Conservation (phyloP, 345 rosid species). For the Turnera subulata region DNA sequence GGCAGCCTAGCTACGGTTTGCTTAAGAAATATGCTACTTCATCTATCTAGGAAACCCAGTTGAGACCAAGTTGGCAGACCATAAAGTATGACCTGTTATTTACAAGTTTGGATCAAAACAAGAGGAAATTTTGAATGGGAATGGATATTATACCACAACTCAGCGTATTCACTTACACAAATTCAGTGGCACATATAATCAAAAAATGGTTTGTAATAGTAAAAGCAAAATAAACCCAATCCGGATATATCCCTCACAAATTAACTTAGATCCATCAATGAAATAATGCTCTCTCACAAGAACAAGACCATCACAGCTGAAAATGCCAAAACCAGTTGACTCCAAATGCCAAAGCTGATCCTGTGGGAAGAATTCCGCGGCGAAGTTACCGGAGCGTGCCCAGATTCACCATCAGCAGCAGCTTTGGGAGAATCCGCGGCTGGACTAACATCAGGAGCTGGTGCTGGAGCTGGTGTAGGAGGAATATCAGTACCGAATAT, state of each 20-base stretch:
- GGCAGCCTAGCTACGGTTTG: too few species aligned
- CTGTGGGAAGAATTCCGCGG: slow-evolving; percentile 39
- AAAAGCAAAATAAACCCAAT: slow-evolving; percentile 9
- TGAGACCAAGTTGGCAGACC: too few species aligned
- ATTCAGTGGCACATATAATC: slow-evolving; percentile 10
- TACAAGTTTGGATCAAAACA: too few species aligned
- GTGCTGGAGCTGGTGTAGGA: slow-evolving; percentile 84
- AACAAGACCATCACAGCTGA: slow-evolving; percentile 44
- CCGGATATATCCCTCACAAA: slow-evolving; percentile 7
- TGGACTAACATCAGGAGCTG: slow-evolving; percentile 60
- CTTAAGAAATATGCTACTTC: too few species aligned
- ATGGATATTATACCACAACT: too few species aligned
- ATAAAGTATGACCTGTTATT: too few species aligned
- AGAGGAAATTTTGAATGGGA: too few species aligned
- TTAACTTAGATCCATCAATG: background rate
- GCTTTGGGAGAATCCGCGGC: slow-evolving; percentile 66
- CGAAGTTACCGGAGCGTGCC: slow-evolving; percentile 15
- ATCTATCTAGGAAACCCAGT: too few species aligned
- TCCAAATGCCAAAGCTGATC: slow-evolving; percentile 29
- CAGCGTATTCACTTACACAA: too few species aligned
- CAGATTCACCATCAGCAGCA: slow-evolving; percentile 20
- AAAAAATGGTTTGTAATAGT: slow-evolving; percentile 15
- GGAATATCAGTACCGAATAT: slow-evolving; percentile 91
- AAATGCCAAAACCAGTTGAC: slow-evolving; percentile 36
- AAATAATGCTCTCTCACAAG: slow-evolving; percentile 30